phyloP scores from a whole-genome alignment of 1,139 yeast species.

The Arxiozyma slooffiae region DNA sequence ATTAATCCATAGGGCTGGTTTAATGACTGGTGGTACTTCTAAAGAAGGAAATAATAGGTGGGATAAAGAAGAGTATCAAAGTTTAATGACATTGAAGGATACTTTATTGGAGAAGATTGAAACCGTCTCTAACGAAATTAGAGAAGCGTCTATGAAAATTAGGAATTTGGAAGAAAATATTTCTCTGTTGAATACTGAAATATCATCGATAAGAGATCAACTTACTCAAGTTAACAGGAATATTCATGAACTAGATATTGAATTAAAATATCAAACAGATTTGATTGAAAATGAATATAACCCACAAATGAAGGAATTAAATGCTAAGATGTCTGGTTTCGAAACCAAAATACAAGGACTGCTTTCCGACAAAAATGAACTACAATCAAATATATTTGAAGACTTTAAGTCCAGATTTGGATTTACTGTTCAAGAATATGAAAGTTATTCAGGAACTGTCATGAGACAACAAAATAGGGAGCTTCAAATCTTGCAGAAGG shows the following conservation, averaged over 20 bases:
- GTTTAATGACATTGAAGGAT: constrained; percentile 51
- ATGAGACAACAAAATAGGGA: constrained; percentile 55
- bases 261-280: constrained; percentile 43
- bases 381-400: constrained; percentile 41
- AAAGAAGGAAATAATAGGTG: constrained; percentile 42
- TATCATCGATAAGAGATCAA: constrained; percentile 45
- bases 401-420: constrained; percentile 48
- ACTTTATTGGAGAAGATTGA: constrained; percentile 46
- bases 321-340: constrained; percentile 16
- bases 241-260: constrained; percentile 45
- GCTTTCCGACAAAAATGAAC: constrained; percentile 30
- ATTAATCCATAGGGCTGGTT: constrained; percentile 71
- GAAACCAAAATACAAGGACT: constrained; percentile 20
- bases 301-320: constrained; percentile 23
- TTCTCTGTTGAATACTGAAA: constrained; percentile 42
- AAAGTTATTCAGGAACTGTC: constrained; percentile 53
- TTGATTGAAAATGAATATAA: constrained; percentile 31
- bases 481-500: constrained; percentile 49
- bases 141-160: constrained; percentile 49
- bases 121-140: constrained; percentile 37
- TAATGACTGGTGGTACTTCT: constrained; percentile 82
- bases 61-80: constrained; percentile 65
- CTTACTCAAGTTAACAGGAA: constrained; percentile 42
- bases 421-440: constrained; percentile 58
- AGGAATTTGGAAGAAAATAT: constrained; percentile 51